These are phyloP conservation scores for Diaporthe ampelina DNA, from an alignment of 2,329 filamentous ascomycete species.

Conservation along the genomic window DNA sequence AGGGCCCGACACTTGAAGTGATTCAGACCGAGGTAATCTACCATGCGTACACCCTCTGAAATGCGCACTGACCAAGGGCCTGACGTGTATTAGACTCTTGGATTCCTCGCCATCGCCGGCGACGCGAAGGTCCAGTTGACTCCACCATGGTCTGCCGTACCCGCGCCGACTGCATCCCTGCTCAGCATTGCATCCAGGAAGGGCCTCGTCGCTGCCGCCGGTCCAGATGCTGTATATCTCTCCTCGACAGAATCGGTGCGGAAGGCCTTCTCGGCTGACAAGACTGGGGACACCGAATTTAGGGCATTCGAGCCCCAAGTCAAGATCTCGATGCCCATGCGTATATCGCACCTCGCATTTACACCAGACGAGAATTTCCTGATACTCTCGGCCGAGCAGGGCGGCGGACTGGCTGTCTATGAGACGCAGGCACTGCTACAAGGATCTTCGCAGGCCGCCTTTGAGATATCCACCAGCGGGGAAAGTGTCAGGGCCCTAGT, in stretches of 20 bases:
- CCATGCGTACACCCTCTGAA: not conserved
- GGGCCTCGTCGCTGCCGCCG: slow-evolving; percentile 88
- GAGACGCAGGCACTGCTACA: slow-evolving; percentile 77
- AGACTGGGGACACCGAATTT: slow-evolving; percentile 73
- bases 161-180: slow-evolving; percentile 83
- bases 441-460: slow-evolving; percentile 75
- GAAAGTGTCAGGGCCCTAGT: slow-evolving; percentile 79
- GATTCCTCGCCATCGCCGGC: slow-evolving; percentile 84
- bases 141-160: slow-evolving; percentile 81
- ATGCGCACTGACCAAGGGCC: not conserved
- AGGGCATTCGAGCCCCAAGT: slow-evolving; percentile 81
- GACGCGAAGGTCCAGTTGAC: slow-evolving; percentile 88
- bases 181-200: slow-evolving; percentile 84
- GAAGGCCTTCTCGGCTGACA: slow-evolving; percentile 76
- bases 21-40: slow-evolving; percentile 84
- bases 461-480: slow-evolving; percentile 83
- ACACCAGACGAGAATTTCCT: slow-evolving; percentile 90
- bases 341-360: slow-evolving; percentile 90
- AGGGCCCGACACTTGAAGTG: slow-evolving; percentile 78
- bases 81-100: slow-evolving; percentile 70
- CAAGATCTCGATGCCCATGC: slow-evolving; percentile 78
- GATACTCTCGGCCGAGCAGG: slow-evolving; percentile 84
- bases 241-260: slow-evolving; percentile 83
- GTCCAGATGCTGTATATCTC: slow-evolving; percentile 83
- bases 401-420: slow-evolving; percentile 87